A percentile compares a stretch with the other conserved stretches of the same genome.
These are phyloP conservation scores for Chaetoceros tenuissimus DNA, from an alignment of 108 stramenopile species.

Conservation along the genomic window DNA sequence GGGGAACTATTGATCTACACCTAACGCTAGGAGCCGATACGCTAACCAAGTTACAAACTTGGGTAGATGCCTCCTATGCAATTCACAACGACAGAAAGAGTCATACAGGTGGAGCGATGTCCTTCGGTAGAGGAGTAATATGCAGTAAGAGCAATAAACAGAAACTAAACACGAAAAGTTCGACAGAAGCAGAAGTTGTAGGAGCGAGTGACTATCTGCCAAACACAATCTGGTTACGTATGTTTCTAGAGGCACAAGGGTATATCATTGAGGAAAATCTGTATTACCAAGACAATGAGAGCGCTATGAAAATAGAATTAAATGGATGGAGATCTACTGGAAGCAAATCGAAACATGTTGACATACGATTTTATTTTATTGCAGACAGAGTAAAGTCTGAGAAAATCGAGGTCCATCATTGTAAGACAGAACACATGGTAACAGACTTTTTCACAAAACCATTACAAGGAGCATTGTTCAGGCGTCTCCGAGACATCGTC, in stretches of 20 bases:
- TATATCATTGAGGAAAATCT: too few relatives aligned
- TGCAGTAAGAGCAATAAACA: slow-evolving; percentile 10
- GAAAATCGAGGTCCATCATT: too few relatives aligned
- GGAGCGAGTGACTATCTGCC: slow-evolving; percentile 15
- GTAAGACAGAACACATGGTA: too few relatives aligned
- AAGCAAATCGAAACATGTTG: too few relatives aligned
- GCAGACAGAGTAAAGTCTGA: too few relatives aligned
- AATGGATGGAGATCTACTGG: too few relatives aligned
- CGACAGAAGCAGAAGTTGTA: slow-evolving; percentile 20
- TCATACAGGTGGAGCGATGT: slow-evolving; percentile 36
- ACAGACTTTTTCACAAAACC: too few relatives aligned
- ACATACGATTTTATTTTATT: too few relatives aligned
- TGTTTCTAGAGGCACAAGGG: slow-evolving; percentile 24
- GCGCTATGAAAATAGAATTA: too few relatives aligned
- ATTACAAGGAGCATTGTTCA: too few relatives aligned
- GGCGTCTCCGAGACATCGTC: too few relatives aligned
- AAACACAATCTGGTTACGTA: slow-evolving; percentile 9
- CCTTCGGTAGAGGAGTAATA: slow-evolving; percentile 27
- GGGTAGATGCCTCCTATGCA: slow-evolving; percentile 19
- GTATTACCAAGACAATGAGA: slow-evolving; percentile 7
- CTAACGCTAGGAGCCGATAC: slow-evolving; percentile 4
- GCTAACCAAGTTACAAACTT: slow-evolving; percentile 3
- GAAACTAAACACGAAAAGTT: slow-evolving; percentile 27
- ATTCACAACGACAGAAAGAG: slow-evolving; percentile 35
- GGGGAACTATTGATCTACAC: slow-evolving; percentile 5